Base-by-base conservation (phyloP, 371 early-diverging fungal species). In the Capillidium rhysosporum region DNA sequence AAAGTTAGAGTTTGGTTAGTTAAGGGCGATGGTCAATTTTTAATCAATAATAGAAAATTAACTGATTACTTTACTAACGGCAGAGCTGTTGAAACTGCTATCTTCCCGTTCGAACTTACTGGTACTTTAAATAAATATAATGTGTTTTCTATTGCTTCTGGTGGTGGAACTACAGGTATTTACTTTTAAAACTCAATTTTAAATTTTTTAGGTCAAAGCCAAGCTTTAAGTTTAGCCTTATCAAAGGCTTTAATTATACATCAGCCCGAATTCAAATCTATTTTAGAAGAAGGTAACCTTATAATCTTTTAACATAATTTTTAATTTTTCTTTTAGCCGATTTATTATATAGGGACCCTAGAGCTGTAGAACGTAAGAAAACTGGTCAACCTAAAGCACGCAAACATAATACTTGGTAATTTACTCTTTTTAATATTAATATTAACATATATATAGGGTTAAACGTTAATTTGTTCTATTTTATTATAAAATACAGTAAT, bases 341-440 rank as follows among this genome's bases (percentile, higher is more conserved):
- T 0, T 73, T 86, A 38, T 68, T 85, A 43, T 74, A 68, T 29
- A 73, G 82, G 38, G 95, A 97, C 70, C 73, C 76, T 21, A 76
- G 96, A 62, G 80, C 76, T 49, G 92, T 92, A 34, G 98, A 97
- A 71, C 78, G 95, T 63, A 97, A 97, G 72, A 97, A 97, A 84
- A 84, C 91, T 46, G 92, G 92, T 61, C 89, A 87, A 64, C 86
- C 85, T 47, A 85, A 84, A 71, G 92, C 95, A 34, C 76, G 97
- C 64, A 89, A 89, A 70, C 84, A 82, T 71, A 85, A 83, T 72
- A 86, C 90, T 41, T 96, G 95, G 95, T 61, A 23, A 26, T 1
- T 23, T 39, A 51, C 24, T 10, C n/a, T n/a, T 21, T 21, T 8
- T n/a, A 18, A 14, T 1, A 2, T 23, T 30, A 1, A 1, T 55